Percentiles rank a stretch among this genome's conserved stretches.
Conservation (phyloP, 257 asterid genomes). For the Ilex asprella region DNA sequence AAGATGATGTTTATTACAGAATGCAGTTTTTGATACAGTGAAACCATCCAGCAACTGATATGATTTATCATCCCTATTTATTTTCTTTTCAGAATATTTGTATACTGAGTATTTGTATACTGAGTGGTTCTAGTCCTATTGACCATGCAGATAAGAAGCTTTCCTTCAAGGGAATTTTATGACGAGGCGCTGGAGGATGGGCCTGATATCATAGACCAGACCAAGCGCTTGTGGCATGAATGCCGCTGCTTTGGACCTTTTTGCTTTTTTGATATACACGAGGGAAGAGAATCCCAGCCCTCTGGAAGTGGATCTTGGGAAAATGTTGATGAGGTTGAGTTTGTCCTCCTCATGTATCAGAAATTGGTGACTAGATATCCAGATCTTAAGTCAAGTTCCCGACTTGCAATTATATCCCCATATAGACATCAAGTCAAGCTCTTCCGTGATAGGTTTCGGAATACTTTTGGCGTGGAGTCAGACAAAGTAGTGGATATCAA, state of each 20-base stretch:
- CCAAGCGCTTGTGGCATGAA: slow-evolving; percentile 72
- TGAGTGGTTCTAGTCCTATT: slow-evolving; percentile 15
- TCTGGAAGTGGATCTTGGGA: slow-evolving; percentile 81
- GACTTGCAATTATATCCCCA: slow-evolving; percentile 86
- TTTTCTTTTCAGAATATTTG: background rate
- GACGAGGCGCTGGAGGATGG: slow-evolving; percentile 77
- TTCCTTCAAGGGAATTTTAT: slow-evolving; percentile 95
- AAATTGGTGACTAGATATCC: slow-evolving; percentile 74
- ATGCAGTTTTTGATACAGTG: no score
- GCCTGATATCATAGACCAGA: slow-evolving; percentile 57
- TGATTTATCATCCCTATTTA: no score
- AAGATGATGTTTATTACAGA: no score
- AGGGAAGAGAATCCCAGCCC: slow-evolving; percentile 72
- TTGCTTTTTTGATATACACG: slow-evolving; percentile 85
- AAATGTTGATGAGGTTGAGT: slow-evolving; percentile 85
- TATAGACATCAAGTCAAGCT: slow-evolving; percentile 80
- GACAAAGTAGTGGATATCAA: slow-evolving; percentile 78
- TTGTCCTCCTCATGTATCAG: slow-evolving; percentile 61
- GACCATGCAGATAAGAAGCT: slow-evolving; percentile 71
- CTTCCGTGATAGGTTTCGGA: slow-evolving; percentile 52
- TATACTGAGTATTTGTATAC: background rate
- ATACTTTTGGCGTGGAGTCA: slow-evolving; percentile 69
- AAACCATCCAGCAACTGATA: no score
- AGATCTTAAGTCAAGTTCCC: slow-evolving; percentile 78
- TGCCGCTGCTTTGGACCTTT: slow-evolving; percentile 92